Evolutionary conservation across 371 early-diverging fungal species (phyloP), one percentile per base, ranked within the genome.

Genomic region (Rhizopus delemar): DNA sequence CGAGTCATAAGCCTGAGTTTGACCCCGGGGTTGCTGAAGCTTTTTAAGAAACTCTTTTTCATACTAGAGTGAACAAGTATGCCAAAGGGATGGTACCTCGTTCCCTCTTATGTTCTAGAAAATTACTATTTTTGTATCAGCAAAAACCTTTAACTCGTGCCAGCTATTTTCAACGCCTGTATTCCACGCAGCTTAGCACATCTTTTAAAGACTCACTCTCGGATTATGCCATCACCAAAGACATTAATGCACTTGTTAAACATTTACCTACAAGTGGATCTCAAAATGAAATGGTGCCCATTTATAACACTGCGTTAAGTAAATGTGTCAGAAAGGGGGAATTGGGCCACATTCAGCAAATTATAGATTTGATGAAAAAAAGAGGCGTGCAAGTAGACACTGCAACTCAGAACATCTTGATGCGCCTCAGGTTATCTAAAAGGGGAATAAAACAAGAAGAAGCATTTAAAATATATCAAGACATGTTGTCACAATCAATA

Each of bases 341-440:
- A n/a, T 39, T 45, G 8, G 54, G 73, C 2, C 71, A 76, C 57
- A 45, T 69, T 3, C 59, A 61, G 8, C n/a, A 48, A 41, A 39
- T 76, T 5, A 13, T 66, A 11, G 16, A 41, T 4, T 8, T 58
- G 22, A 77, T 77, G 70, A 62, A 68, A 33, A 48, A 62, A 45
- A 46, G 60, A 3, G 29, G 35, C 2, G 41, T 71, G 3, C 33
- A 35, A 5, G 56, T 56, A 4, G 78, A 78, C 52, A 59, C 61
- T 8, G 75, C 70, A 0, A 52, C 78, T 0, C 71, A 46, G 55
- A 73, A 74, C 46, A 69, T 78, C 1, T 51, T 69, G 13, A 65
- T 74, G 5, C 62, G 63, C 9, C 43, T 60, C 3, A 51, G 59
- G 33, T 46, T 78, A 28, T 43, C 41, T 11, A 41, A 34, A 11